Evolutionary conservation across 2,329 filamentous ascomycete genomes (phyloP).

Genomic region (Hypoxylon sp.): DNA sequence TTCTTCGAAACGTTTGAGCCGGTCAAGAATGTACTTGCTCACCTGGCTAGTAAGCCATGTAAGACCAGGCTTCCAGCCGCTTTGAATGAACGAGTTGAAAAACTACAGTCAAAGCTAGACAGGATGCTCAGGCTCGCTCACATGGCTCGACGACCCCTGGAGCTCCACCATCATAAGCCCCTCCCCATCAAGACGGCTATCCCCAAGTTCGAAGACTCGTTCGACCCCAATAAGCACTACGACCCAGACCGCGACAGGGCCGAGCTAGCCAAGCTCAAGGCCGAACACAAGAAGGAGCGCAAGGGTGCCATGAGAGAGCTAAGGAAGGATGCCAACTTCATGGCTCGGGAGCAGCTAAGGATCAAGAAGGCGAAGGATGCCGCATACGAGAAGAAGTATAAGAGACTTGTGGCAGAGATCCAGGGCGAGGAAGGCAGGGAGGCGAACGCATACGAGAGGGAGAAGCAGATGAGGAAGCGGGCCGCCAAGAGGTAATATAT

Average conservation of each 20-base stretch:
- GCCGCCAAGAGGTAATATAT: slow-evolving; percentile 62
- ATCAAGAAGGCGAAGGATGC: slow-evolving; percentile 94
- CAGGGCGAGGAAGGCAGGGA: slow-evolving; percentile 92
- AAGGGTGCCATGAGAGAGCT: slow-evolving; percentile 96
- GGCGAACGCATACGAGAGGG: slow-evolving; percentile 88
- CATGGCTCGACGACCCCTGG: slow-evolving; percentile 79
- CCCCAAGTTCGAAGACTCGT: slow-evolving; percentile 96
- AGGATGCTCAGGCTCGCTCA: slow-evolving; percentile 72
- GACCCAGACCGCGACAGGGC: slow-evolving; percentile 93
- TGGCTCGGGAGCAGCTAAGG: slow-evolving; percentile 88
- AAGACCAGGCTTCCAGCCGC: slow-evolving; percentile 63
- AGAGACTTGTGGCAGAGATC: slow-evolving; percentile 91
- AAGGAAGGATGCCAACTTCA: slow-evolving; percentile 93
- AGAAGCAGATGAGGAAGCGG: slow-evolving; percentile 81
- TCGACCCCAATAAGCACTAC: slow-evolving; percentile 96
- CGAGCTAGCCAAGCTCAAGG: slow-evolving; percentile 84
- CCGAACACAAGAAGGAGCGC: slow-evolving; percentile 93
- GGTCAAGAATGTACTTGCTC: slow-evolving; percentile 67
- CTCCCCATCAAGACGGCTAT: slow-evolving; percentile 88
- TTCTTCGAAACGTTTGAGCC: slow-evolving; percentile 85
- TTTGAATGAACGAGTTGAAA: slow-evolving; percentile 58
- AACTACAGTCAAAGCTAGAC: slow-evolving; percentile 61
- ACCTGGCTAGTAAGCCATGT: slow-evolving; percentile 69
- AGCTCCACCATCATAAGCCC: slow-evolving; percentile 89
- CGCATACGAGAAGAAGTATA: slow-evolving; percentile 97